Evolutionary conservation across 805 yeast species (phyloP).

Genomic region (Dipodascopsis tothii): DNA sequence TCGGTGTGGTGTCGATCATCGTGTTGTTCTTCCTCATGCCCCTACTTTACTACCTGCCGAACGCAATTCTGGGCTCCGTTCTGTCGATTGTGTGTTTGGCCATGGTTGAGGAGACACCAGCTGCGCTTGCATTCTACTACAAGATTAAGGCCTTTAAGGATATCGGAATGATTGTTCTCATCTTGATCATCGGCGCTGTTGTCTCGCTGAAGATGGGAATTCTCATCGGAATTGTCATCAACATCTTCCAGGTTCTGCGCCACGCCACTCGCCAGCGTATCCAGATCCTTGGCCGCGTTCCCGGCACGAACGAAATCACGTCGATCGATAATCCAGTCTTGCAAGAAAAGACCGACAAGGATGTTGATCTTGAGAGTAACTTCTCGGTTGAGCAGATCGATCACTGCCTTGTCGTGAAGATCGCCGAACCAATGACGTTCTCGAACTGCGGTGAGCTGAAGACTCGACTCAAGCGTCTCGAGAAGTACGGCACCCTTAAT

Average conservation of each 20-base stretch:
- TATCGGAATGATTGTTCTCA: constrained; percentile 56
- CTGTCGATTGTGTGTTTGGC: constrained; percentile 71
- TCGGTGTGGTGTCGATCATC: constrained; percentile 68
- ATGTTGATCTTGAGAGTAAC: constrained; percentile 12
- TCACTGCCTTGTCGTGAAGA: constrained; percentile 68
- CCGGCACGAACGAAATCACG: constrained; percentile 41
- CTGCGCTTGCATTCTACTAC: constrained; percentile 66
- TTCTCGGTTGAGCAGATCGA: constrained; percentile 42
- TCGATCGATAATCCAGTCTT: constrained; percentile 12
- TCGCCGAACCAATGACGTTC: constrained; percentile 84
- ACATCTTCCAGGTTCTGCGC: constrained; percentile 68
- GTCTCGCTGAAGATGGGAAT: constrained; percentile 87
- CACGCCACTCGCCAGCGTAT: constrained; percentile 77
- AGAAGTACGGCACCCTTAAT: constrained; percentile 64
- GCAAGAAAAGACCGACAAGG: constrained; percentile 36
- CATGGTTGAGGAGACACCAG: constrained; percentile 76
- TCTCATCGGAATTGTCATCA: constrained; percentile 74
- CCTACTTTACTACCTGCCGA: constrained; percentile 65
- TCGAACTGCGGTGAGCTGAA: constrained; percentile 76
- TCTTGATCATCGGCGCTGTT: constrained; percentile 55
- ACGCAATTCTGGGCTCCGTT: constrained; percentile 70
- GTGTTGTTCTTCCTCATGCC: constrained; percentile 55
- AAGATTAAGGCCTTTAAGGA: constrained; percentile 70
- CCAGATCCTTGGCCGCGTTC: constrained; percentile 67
- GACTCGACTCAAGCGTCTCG: constrained; percentile 58